These are phyloP conservation scores for Phaeosphaeria sp. DNA, from an alignment of 2,329 filamentous ascomycete genomes.

Conservation along the genomic window DNA sequence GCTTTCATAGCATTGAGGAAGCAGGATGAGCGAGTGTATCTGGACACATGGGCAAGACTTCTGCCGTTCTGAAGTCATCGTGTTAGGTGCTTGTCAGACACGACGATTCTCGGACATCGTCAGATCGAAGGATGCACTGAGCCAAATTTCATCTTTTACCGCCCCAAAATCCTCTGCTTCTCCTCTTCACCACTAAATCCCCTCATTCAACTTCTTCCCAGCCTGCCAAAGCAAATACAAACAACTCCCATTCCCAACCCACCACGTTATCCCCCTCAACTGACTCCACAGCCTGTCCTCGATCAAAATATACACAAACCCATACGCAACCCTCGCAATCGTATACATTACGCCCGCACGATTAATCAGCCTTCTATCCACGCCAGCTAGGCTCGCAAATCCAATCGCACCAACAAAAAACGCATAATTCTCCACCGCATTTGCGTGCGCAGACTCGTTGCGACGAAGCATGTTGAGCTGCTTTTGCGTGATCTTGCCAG, in stretches of 20 bases:
- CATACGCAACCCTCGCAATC: slow-evolving; percentile 2
- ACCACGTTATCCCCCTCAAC: slow-evolving; percentile 1
- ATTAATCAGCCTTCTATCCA: slow-evolving; percentile 48
- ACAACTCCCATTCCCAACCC: slow-evolving; percentile 1
- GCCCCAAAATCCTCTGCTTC: no score
- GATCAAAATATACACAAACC: slow-evolving; percentile 3
- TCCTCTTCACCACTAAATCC: not conserved
- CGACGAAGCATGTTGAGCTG: slow-evolving; percentile 54
- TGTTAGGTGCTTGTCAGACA: no score
- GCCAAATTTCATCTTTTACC: no score
- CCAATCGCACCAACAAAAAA: slow-evolving; percentile 49
- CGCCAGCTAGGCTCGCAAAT: slow-evolving; percentile 50
- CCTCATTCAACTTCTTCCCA: slow-evolving; percentile 2
- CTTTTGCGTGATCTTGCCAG: slow-evolving; percentile 52
- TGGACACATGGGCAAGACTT: not conserved
- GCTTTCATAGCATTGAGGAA: not conserved
- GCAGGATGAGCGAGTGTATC: not conserved
- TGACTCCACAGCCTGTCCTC: slow-evolving; percentile 1
- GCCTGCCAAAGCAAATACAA: slow-evolving; percentile 3
- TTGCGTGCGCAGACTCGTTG: slow-evolving; percentile 55
- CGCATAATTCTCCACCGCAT: slow-evolving; percentile 53
- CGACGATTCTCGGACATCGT: no score
- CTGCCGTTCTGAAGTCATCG: not conserved
- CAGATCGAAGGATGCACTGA: no score
- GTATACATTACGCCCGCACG: slow-evolving; percentile 1